Base-by-base conservation (phyloP, 345 rosid genomes). In the Citrus mangshanensis region DNA sequence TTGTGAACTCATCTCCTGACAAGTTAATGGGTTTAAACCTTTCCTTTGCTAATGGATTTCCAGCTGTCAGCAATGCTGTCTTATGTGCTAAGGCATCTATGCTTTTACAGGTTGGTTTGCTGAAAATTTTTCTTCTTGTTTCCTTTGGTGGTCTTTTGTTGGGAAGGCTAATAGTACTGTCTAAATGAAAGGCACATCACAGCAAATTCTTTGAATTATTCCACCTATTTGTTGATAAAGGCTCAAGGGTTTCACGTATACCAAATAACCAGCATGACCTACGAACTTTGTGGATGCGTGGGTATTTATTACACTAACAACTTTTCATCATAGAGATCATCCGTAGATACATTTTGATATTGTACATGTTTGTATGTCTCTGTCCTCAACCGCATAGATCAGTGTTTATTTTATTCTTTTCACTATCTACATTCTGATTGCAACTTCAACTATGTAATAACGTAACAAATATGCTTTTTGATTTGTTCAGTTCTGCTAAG, bases 51-150 rank as follows among this genome's bases (percentile, higher is more conserved):
- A 92, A 92, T 87, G 99, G 98, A 63, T 97, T 94, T 86, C 82
- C 92, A 63, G 82, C 97, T 81, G 94, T 97, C 56, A 92, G 90
- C 83, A 94, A 77, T 77, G 92, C 95, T 0, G 93, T 97, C 59
- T 79, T 97, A 76, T 94, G 99, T 32, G 99, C 99, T 55, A 94
- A 93, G 79, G 99, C 99, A 56, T 97, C 99, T 0, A 97, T 97
- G 99, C 98, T 97, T 63, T 88, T 97, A 82, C 98, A 94, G 98
- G 99, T 93, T 6, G n/a, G 84, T 51, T 46, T 81, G 40, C 51
- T 27, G 35, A 76, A 70, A 56, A 56, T 65, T 12, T 60, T 75
- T 42, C 38, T 40, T 75, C 70, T 34, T 42, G 9, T 70, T 19
- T 38, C 54, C 49, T 13, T 37, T 76, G 72, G 10, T 61, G 51